These are phyloP conservation scores for Plasmodium sp. DNA, from an alignment of 169 alveolate genomes.

Conservation along the genomic window DNA sequence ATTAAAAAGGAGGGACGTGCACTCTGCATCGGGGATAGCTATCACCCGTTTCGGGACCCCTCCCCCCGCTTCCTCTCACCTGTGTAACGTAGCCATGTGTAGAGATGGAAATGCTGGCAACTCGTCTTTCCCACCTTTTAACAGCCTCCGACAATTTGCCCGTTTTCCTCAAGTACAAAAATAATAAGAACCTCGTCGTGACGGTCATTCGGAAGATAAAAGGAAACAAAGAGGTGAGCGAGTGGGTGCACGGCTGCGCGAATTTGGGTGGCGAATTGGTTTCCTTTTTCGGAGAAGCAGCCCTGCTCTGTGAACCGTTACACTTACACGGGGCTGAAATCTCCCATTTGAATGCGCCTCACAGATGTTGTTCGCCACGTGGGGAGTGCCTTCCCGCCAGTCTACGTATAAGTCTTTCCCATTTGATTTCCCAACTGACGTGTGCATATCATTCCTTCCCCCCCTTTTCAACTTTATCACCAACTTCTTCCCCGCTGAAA, in stretches of 20 bases:
- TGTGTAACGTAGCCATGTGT: neutral
- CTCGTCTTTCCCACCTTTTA: neutral
- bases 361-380: neutral
- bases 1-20: neutral
- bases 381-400: neutral
- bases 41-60: neutral
- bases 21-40: neutral
- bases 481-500: neutral
- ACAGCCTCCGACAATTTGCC: slow-evolving; percentile 85
- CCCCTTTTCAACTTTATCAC: neutral
- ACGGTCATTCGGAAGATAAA: slow-evolving; percentile 82
- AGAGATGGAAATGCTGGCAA: neutral
- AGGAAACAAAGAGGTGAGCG: slow-evolving; percentile 78
- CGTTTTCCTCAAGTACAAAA: slow-evolving; percentile 82
- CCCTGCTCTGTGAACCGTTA: neutral
- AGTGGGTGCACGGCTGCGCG: neutral
- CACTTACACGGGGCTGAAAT: neutral
- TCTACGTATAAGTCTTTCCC: neutral
- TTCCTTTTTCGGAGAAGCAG: neutral
- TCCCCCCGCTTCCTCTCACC: neutral
- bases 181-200: slow-evolving; percentile 79
- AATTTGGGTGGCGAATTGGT: neutral
- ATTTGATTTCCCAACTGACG: neutral
- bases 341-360: neutral
- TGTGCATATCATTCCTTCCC: neutral